Evolutionary conservation across 2,329 filamentous ascomycete genomes (phyloP), one percentile per base, ranked within the genome.

Genomic region (Hypoxylon rubiginosum): DNA sequence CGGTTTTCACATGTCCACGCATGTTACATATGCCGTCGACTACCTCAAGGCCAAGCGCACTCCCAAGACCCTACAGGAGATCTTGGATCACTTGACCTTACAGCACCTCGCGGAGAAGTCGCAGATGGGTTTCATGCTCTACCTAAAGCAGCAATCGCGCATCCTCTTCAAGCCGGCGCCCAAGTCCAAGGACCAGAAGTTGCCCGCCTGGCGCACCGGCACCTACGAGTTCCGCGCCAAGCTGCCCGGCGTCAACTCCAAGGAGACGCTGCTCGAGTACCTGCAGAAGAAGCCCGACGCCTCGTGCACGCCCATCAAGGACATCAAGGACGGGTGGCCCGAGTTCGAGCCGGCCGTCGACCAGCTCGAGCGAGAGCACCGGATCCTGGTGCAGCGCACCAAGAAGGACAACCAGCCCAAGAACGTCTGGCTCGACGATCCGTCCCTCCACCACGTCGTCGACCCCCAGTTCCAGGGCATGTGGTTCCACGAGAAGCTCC

Each of bases 271-370:
- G 58, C 88, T 97, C 58, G 88, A 87, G 59, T 91, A 93, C 76
- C 87, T 99, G 32, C 94, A 97, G 80, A 85, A 86, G 58, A 94
- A 94, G 80, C 89, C 88, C 56, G 94, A 94, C 64, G 92, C 93
- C 1, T 89, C 91, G 70, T 93, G 93, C 11, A 88, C 98, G 58
- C 86, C 86, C 39, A 93, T 98, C 68, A 94, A 93, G 78, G 94
- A 97, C 74, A 86, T 99, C 67, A 97, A 97, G 80, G 96, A 99
- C 77, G 96, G 96, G 68, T 99, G 96, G 96, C 90, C 91, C 24
- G 90, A 91, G 73, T 97, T 93, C 75, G 90, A 94, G 66, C 87
- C 91, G 19, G 87, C 91, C 9, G 91, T 99, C 77, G 87, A 91
- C 68, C 84, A 88, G 71, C 85, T 99, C 55, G 95, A 97, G 82